A percentile compares a stretch with the other conserved stretches of the same genome.
These are phyloP conservation scores for Hypoxylon sp. DNA, from an alignment of 2,329 filamentous ascomycete species.

Conservation along the genomic window DNA sequence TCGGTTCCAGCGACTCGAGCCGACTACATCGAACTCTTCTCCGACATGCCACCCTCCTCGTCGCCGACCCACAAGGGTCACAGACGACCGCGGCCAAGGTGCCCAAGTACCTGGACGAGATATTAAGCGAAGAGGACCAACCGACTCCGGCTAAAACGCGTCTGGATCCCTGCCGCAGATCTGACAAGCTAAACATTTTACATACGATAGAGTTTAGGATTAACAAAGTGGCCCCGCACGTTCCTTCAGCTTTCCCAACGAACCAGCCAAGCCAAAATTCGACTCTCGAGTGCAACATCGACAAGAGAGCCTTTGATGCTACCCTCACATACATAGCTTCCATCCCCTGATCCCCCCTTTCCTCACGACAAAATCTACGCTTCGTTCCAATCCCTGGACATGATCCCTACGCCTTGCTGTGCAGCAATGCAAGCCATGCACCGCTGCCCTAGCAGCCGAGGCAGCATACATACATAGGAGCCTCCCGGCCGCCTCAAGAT, in stretches of 20 bases:
- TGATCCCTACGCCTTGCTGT: conserved; percentile 29
- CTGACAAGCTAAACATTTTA: conserved; percentile 36
- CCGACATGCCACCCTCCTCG: conserved; percentile 11
- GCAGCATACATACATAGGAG: too few species aligned
- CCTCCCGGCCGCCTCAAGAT: conserved; percentile 9
- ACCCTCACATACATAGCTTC: conserved; percentile 17
- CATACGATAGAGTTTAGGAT: conserved; percentile 38
- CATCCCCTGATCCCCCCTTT: neutral
- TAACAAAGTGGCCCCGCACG: conserved; percentile 34
- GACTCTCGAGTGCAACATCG: conserved; percentile 12
- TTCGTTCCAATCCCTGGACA: conserved; percentile 24
- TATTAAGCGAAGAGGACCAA: conserved; percentile 32
- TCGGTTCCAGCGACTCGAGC: conserved; percentile 12
- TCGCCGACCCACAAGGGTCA: conserved; percentile 22
- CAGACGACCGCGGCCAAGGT: conserved; percentile 25
- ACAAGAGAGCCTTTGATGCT: conserved; percentile 25
- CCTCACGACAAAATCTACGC: conserved; percentile 18
- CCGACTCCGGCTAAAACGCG: conserved; percentile 41
- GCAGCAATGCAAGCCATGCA: conserved; percentile 33
- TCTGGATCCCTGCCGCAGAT: conserved; percentile 36
- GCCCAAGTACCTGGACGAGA: conserved; percentile 39
- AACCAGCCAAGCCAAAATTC: conserved; percentile 13
- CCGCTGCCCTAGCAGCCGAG: conserved; percentile 20
- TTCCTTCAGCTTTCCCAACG: conserved; percentile 19
- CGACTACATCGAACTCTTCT: neutral